A percentile compares a stretch with the other conserved stretches of the same genome.
Evolutionary conservation across 202 grass and related monocot genomes (phyloP).

Genomic region (Setaria italica): DNA sequence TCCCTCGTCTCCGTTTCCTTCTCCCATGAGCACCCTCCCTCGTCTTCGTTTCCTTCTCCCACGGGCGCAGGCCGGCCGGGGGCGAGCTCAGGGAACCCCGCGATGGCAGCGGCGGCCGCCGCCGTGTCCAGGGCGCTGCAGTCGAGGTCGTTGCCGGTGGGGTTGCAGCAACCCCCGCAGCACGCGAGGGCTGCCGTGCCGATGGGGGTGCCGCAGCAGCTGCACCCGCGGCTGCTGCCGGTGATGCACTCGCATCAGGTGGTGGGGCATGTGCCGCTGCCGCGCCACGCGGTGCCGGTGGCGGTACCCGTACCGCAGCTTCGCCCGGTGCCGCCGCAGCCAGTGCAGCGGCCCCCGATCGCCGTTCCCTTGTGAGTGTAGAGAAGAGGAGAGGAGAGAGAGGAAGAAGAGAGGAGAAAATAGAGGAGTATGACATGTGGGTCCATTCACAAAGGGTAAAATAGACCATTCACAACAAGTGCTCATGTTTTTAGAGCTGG

Average conservation of each 20-base stretch:
- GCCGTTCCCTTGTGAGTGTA: conserved; percentile 56
- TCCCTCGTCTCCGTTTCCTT: no score
- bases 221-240: conserved; percentile 45
- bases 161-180: conserved; percentile 43
- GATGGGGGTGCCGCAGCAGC: conserved; percentile 51
- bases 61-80: no score
- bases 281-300: conserved; percentile 34
- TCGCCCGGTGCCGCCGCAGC: conserved; percentile 49
- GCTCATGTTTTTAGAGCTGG: no score
- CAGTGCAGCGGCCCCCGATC: conserved; percentile 44
- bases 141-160: conserved; percentile 48
- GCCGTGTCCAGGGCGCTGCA: conserved; percentile 68
- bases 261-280: conserved; percentile 47
- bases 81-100: conserved; percentile 55
- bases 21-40: no score
- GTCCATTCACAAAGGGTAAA: no score
- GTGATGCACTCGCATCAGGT: conserved; percentile 57
- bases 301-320: conserved; percentile 57
- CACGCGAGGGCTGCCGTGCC: conserved; percentile 43
- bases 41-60: no score
- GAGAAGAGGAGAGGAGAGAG: no score
- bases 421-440: no score
- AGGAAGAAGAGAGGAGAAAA: no score
- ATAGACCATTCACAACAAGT: no score
- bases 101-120: conserved; percentile 62